Evolutionary conservation across 164 flowering plant genomes (phyloP).

Genomic region (Stephania japonica): DNA sequence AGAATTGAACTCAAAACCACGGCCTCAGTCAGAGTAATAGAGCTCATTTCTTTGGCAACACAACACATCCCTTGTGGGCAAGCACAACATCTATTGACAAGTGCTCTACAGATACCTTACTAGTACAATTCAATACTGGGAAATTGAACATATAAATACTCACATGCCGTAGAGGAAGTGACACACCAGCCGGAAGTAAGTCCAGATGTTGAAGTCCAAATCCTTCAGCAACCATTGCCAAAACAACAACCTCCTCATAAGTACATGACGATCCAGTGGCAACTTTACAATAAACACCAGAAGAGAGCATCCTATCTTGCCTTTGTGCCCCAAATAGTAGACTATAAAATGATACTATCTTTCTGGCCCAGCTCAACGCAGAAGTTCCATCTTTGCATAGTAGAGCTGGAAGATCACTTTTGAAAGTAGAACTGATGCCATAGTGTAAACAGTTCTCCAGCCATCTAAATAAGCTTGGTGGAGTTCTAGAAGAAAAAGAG

Average conservation of each 20-base stretch:
- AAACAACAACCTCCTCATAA: slow-evolving; percentile 65
- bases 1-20: too few relatives aligned
- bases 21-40: too few relatives aligned
- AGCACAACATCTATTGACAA: neutral
- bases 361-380: slow-evolving; percentile 67
- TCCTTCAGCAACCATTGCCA: slow-evolving; percentile 96
- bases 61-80: too few relatives aligned
- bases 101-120: neutral
- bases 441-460: slow-evolving; percentile 64
- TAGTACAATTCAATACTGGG: neutral
- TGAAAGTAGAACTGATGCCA: slow-evolving; percentile 48
- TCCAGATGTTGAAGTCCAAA: slow-evolving; percentile 87
- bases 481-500: slow-evolving; percentile 31
- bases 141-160: slow-evolving; percentile 21
- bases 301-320: slow-evolving; percentile 55
- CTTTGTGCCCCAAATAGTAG: slow-evolving; percentile 61
- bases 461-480: slow-evolving; percentile 91
- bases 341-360: slow-evolving; percentile 81
- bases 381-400: slow-evolving; percentile 54
- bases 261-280: slow-evolving; percentile 59
- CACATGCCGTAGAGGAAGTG: slow-evolving; percentile 95
- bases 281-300: slow-evolving; percentile 67
- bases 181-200: slow-evolving; percentile 79
- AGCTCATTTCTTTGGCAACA: neutral
- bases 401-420: slow-evolving; percentile 65